These are phyloP conservation scores for Hibiscus syriacus DNA, from an alignment of 345 rosid genomes.

Conservation along the genomic window DNA sequence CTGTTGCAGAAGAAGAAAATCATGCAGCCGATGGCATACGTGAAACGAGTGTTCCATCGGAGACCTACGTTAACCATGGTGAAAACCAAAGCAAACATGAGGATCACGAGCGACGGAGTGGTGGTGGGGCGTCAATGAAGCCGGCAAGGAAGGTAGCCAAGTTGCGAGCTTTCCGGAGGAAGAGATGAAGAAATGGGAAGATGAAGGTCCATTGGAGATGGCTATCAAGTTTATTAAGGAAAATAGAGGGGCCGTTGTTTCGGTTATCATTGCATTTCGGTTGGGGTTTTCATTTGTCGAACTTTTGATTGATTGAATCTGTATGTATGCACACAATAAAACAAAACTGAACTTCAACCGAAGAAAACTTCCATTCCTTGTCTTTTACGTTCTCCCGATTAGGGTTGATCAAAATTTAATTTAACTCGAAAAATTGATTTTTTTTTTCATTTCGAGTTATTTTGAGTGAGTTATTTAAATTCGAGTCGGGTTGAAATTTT, in stretches of 20 bases:
- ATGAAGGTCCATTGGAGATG: background rate
- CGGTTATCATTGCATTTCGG: background rate
- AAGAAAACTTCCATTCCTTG: background rate
- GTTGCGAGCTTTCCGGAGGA: background rate
- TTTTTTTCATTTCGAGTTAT: too few relatives aligned
- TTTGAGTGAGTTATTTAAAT: too few relatives aligned
- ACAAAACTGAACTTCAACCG: background rate
- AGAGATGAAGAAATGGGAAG: background rate
- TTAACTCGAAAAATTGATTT: too few relatives aligned
- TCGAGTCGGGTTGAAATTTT: too few relatives aligned
- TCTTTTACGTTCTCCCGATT: too few relatives aligned
- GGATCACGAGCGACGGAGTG: background rate
- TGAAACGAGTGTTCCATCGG: background rate
- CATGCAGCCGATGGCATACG: background rate
- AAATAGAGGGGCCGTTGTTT: background rate
- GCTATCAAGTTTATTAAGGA: constrained; percentile 6
- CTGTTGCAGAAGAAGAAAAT: background rate
- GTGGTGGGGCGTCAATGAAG: background rate
- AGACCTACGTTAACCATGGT: background rate
- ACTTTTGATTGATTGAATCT: background rate
- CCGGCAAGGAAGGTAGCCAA: background rate
- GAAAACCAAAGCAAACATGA: constrained; percentile 3
- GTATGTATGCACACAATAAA: background rate
- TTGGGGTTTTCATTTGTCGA: constrained; percentile 2
- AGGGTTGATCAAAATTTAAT: too few relatives aligned